phyloP scores from a whole-genome alignment of 1,284 basidiomycete species.

The Moesziomyces sp. region DNA sequence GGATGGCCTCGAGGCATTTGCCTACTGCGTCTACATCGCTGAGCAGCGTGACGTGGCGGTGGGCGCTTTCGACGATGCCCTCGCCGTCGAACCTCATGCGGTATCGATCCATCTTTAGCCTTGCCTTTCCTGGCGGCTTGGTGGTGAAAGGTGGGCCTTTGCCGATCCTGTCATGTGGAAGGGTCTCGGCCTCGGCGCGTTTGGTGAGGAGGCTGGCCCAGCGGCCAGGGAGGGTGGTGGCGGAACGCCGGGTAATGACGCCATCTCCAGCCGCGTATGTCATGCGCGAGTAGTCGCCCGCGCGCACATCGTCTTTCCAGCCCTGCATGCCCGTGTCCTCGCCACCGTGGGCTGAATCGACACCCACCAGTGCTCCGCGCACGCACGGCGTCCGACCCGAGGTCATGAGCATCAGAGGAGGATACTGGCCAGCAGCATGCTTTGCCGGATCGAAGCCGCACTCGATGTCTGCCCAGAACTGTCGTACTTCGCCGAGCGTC shows the following conservation, averaged over 20 bases:
- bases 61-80: constrained; percentile 55
- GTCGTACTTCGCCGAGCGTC: constrained; percentile 45
- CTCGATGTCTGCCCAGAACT: constrained; percentile 58
- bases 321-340: background rate
- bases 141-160: constrained; percentile 18
- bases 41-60: constrained; percentile 61
- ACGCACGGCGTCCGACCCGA: constrained; percentile 63
- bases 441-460: constrained; percentile 42
- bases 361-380: constrained; percentile 59
- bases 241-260: constrained; percentile 62
- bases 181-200: constrained; percentile 24
- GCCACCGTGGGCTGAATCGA: constrained; percentile 25
- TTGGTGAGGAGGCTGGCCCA: constrained; percentile 41
- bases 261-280: constrained; percentile 60
- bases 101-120: constrained; percentile 25
- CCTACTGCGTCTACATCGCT: constrained; percentile 53
- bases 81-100: constrained; percentile 29
- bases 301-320: constrained; percentile 45
- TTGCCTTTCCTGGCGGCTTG: constrained; percentile 18
- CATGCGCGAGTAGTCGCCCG: constrained; percentile 49
- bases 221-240: constrained; percentile 54
- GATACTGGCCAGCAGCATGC: constrained; percentile 43
- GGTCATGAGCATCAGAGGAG: constrained; percentile 64
- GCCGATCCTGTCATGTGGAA: constrained; percentile 8
- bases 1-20: constrained; percentile 36